A percentile compares a stretch with the other conserved stretches of the same genome.
Evolutionary conservation across 1,284 basidiomycete species (phyloP).

Genomic region (Somion occarium): DNA sequence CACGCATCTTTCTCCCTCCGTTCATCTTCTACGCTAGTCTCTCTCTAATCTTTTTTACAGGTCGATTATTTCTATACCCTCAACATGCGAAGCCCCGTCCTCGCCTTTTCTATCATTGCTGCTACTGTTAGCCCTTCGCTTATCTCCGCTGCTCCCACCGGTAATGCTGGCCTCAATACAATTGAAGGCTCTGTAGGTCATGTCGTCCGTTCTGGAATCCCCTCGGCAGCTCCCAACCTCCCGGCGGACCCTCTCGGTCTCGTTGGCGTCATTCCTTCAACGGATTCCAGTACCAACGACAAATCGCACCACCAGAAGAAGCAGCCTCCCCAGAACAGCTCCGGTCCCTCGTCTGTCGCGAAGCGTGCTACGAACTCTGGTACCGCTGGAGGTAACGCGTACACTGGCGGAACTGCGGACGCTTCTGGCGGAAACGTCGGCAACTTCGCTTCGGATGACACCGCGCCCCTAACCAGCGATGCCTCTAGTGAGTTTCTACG

Average conservation of each 20-base stretch:
- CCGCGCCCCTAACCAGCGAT: slow-evolving; percentile 8
- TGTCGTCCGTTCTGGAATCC: neutral
- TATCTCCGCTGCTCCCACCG: slow-evolving; percentile 23
- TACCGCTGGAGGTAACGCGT: slow-evolving; percentile 15
- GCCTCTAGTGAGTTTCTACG: slow-evolving; percentile 13
- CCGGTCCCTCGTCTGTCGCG: neutral
- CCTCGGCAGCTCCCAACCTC: neutral
- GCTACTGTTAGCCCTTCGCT: slow-evolving; percentile 28
- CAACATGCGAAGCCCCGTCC: slow-evolving; percentile 30
- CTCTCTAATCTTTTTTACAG: slow-evolving; percentile 20
- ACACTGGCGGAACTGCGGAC: slow-evolving; percentile 2
- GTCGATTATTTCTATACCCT: slow-evolving; percentile 15
- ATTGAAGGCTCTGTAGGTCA: neutral
- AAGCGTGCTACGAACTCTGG: slow-evolving; percentile 13
- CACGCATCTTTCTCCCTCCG: slow-evolving; percentile 1
- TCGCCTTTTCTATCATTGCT: slow-evolving; percentile 28
- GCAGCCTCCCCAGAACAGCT: neutral
- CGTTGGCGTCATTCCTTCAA: neutral
- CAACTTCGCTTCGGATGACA: slow-evolving; percentile 4
- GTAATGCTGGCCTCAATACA: neutral
- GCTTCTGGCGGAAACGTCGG: slow-evolving; percentile 17
- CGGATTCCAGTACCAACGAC: neutral
- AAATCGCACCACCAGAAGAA: neutral
- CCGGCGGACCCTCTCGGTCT: neutral
- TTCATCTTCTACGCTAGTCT: slow-evolving; percentile 14